A percentile compares a stretch with the other conserved stretches of the same genome.
Evolutionary conservation across 805 yeast species (phyloP).

Genomic region (Suhomyces sp.): DNA sequence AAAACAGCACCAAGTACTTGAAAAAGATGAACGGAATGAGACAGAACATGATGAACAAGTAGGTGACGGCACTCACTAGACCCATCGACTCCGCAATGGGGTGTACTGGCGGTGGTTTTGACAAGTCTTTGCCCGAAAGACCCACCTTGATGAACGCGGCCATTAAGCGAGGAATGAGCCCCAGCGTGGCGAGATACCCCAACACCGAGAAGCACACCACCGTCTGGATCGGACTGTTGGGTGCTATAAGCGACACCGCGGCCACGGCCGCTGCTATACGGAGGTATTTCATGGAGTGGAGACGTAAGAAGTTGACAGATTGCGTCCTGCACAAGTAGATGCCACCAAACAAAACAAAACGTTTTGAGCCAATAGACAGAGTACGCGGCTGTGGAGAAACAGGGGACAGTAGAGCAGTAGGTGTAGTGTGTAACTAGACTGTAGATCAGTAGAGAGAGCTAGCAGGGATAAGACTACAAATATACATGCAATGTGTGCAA

Average conservation of each 20-base stretch:
- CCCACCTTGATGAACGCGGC: slow-evolving; percentile 73
- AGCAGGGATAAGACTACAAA: not conserved
- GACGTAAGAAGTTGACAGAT: not conserved
- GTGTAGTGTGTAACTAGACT: no score
- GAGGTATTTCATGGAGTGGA: not conserved
- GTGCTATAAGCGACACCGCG: slow-evolving; percentile 24
- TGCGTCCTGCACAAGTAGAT: not conserved
- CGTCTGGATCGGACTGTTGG: slow-evolving; percentile 50
- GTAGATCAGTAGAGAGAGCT: not conserved
- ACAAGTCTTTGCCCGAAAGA: slow-evolving; percentile 78
- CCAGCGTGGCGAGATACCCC: slow-evolving; percentile 60
- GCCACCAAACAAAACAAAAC: not conserved
- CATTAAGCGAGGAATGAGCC: slow-evolving; percentile 67
- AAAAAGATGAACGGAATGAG: slow-evolving; percentile 87
- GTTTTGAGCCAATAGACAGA: no score
- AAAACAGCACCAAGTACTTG: slow-evolving; percentile 59
- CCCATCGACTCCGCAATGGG: slow-evolving; percentile 88
- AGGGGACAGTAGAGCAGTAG: no score
- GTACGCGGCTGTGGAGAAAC: no score
- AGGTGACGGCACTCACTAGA: slow-evolving; percentile 78
- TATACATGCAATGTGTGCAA: not conserved
- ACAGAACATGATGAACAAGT: slow-evolving; percentile 74
- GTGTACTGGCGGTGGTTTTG: slow-evolving; percentile 66
- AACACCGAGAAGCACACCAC: slow-evolving; percentile 64
- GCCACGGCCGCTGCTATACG: slow-evolving; percentile 12